phyloP scores from a whole-genome alignment of 108 stramenopile species.

The Skeletonema tropicum region DNA sequence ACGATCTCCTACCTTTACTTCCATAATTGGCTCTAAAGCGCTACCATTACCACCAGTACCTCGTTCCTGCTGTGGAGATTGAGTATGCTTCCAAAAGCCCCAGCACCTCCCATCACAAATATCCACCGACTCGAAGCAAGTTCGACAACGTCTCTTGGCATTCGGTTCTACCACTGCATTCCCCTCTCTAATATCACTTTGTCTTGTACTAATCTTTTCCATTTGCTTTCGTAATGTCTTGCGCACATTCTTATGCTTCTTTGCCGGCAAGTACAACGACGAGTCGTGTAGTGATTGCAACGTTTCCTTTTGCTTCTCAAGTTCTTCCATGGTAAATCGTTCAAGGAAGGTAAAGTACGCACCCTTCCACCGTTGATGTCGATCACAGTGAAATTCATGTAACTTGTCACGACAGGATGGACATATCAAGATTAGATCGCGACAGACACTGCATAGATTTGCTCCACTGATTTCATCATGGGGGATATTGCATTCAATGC shows the following conservation, averaged over 20 bases:
- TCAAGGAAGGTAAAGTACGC: conserved; percentile 83
- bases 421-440: conserved; percentile 75
- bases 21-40: conserved; percentile 12
- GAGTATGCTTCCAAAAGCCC: conserved; percentile 76
- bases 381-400: conserved; percentile 74
- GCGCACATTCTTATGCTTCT: conserved; percentile 63
- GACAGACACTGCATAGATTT: conserved; percentile 76
- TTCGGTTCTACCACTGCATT: conserved; percentile 30
- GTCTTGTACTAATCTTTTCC: conserved; percentile 55
- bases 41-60: not conserved
- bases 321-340: conserved; percentile 49
- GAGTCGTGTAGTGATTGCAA: conserved; percentile 50
- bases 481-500: conserved; percentile 59
- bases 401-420: conserved; percentile 47
- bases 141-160: conserved; percentile 66
- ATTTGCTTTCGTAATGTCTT: conserved; percentile 70
- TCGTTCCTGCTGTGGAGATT: not conserved
- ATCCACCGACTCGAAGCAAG: conserved; percentile 60
- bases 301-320: conserved; percentile 43
- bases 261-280: conserved; percentile 21
- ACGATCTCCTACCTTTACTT: conserved; percentile 44
- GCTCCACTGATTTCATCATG: conserved; percentile 74
- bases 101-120: conserved; percentile 80
- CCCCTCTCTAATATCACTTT: conserved; percentile 42
- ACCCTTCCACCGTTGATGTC: conserved; percentile 67